Conservation (phyloP, 768 basidiomycete genomes). For the Mycena epipterygia region DNA sequence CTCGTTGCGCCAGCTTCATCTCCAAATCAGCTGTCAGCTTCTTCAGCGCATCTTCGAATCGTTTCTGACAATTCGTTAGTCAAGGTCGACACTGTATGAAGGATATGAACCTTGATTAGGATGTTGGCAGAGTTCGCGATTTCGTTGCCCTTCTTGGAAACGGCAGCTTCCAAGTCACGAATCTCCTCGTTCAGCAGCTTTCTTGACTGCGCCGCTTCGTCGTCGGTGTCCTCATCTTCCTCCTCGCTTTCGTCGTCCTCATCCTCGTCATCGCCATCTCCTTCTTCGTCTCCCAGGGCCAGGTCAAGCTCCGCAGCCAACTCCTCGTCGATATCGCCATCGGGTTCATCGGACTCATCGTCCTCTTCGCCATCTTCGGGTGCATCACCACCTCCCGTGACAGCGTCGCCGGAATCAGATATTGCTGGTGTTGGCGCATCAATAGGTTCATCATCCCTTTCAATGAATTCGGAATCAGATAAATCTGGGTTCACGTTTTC, state of each 20-base stretch:
- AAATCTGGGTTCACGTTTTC: conserved; percentile 94
- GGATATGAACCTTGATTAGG: conserved; percentile 76
- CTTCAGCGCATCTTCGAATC: conserved; percentile 93
- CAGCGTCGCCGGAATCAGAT: conserved; percentile 72
- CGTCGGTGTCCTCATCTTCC: conserved; percentile 78
- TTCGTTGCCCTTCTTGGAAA: conserved; percentile 87
- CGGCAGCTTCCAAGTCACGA: conserved; percentile 88
- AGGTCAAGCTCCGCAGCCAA: conserved; percentile 89
- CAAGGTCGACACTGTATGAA: neutral
- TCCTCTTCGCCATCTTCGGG: conserved; percentile 71
- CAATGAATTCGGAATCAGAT: conserved; percentile 90
- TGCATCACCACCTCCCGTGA: conserved; percentile 65
- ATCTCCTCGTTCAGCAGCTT: conserved; percentile 92
- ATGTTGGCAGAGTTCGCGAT: conserved; percentile 88
- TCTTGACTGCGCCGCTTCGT: conserved; percentile 82
- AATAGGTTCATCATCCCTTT: conserved; percentile 73
- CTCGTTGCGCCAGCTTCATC: conserved; percentile 83
- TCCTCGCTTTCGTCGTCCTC: conserved; percentile 77
- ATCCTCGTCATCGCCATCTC: conserved; percentile 74
- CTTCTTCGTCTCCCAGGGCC: conserved; percentile 80
- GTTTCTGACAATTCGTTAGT: conserved; percentile 66
- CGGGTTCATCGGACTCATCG: conserved; percentile 71
- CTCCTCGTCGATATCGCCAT: conserved; percentile 90
- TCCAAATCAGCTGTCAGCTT: conserved; percentile 91
- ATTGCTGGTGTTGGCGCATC: conserved; percentile 81